phyloP scores from a whole-genome alignment of 176 grass and related monocot species.

The Rhipidocladum racemiflorum region DNA sequence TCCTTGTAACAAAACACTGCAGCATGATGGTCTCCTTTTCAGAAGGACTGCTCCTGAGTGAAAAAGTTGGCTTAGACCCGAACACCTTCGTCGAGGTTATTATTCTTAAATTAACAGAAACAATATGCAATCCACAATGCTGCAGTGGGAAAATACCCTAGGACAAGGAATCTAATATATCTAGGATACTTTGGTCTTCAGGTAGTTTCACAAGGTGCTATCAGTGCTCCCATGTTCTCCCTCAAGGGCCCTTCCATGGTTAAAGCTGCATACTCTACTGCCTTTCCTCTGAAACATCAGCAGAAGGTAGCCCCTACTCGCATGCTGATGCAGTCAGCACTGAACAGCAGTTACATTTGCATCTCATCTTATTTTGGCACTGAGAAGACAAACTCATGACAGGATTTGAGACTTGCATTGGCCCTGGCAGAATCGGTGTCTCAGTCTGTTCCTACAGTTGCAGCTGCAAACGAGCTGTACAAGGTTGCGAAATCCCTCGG shows the following conservation, averaged over 20 bases:
- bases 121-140: background rate
- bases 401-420: conserved; percentile 86
- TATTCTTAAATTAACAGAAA: conserved; percentile 1
- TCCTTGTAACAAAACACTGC: conserved; percentile 30
- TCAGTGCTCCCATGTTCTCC: conserved; percentile 82
- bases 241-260: conserved; percentile 92
- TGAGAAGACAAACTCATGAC: conserved; percentile 20
- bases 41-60: conserved; percentile 77
- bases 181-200: conserved; percentile 30
- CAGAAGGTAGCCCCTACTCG: conserved; percentile 63
- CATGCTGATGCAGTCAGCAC: conserved; percentile 3
- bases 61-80: conserved; percentile 73
- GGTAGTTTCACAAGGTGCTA: conserved; percentile 93
- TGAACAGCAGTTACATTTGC: conserved; percentile 23
- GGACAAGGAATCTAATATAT: conserved; percentile 6
- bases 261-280: conserved; percentile 74
- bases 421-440: conserved; percentile 73
- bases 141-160: background rate
- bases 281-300: conserved; percentile 96
- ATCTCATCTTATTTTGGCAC: conserved; percentile 6
- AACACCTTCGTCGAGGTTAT: conserved; percentile 80
- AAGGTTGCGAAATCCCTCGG: conserved; percentile 74
- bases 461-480: conserved; percentile 82
- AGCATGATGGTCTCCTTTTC: conserved; percentile 98
- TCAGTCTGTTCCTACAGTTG: conserved; percentile 76